Evolutionary conservation across 345 rosid species (phyloP).

Genomic region (Litchi chinensis): DNA sequence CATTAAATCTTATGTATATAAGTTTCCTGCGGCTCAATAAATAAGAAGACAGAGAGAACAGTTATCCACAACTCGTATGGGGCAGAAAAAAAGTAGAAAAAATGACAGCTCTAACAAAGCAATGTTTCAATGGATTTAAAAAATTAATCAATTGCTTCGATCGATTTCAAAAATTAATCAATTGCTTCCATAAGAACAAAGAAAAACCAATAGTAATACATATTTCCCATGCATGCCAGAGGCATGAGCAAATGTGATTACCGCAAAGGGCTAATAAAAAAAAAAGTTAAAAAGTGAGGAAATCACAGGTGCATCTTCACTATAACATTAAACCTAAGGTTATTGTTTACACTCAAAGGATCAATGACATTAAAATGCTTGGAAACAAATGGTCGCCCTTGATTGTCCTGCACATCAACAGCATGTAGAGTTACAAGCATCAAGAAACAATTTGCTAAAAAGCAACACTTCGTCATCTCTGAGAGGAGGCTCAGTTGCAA

Average conservation of each 20-base stretch:
- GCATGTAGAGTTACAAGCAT: slow-evolving; percentile 73
- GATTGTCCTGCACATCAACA: slow-evolving; percentile 69
- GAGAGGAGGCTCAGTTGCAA: slow-evolving; percentile 85
- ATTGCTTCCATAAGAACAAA: background rate
- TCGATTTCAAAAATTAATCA: background rate
- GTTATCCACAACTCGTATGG: background rate
- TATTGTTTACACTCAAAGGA: slow-evolving; percentile 95
- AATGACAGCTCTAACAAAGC: background rate
- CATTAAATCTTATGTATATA: background rate
- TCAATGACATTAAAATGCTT: slow-evolving; percentile 98
- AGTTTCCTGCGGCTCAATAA: background rate
- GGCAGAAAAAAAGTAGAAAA: background rate
- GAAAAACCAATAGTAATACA: background rate
- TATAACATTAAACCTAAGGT: slow-evolving; percentile 94
- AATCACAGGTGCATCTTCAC: slow-evolving; percentile 60
- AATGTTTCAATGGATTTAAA: background rate
- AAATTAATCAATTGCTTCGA: background rate
- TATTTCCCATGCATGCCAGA: background rate
- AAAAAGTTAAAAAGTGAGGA: background rate
- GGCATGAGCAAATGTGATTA: background rate
- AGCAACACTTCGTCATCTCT: slow-evolving; percentile 72
- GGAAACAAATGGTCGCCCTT: slow-evolving; percentile 74
- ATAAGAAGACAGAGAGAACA: background rate
- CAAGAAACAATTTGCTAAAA: slow-evolving; percentile 66
- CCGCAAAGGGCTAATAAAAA: background rate